Base-by-base conservation (phyloP, 176 grass and related monocot species). In the Poa pratensis region DNA sequence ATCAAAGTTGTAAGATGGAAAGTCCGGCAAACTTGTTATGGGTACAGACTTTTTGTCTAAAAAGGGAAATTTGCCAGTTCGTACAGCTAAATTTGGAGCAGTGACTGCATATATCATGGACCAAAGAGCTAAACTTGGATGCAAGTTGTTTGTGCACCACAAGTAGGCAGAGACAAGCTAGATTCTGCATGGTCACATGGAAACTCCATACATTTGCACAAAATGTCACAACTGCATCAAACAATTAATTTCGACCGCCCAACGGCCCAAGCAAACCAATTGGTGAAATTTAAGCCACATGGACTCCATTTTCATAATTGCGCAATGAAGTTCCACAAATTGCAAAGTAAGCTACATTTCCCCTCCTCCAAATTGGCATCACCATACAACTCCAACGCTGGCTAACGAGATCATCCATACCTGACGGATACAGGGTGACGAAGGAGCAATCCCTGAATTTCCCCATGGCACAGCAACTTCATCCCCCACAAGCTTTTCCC, bases 361-460 rank as follows among this genome's bases (percentile, higher is more conserved):
- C 48, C 42, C 42, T 37, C 51, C 17, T 62, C 77, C 39, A 15
- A 13, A 52, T 30, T 50, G 46, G 4, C 48, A 34, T 73, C 23
- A 3, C 8, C 45, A 10, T 28, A 5, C 28, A 50, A 74, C 1
- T 18, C 23, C 2, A 18, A 4, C 45, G 7, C 12, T 49, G 70
- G 3, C 8, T 16, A 74, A 28, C 45, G 71, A 34, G 17, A 63
- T 42, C 34, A 14, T 55, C 22, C 54, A 43, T 82, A 86, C 88
- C 88, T 13, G 72, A 82, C 22, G 63, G 30, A 52, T 69, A 20
- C 51, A 17, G 22, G 22, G 32, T 4, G 63, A 52, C 23, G 54
- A 77, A 71, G 42, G 63, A 54, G 82, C 82, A 73, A n/a, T 5
- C 88, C 62, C 53, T 69, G 71, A 85, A 82, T 85, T 24, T 75